Conservation (phyloP, 495 filamentous ascomycete species). For the Xylaria intraflava region DNA sequence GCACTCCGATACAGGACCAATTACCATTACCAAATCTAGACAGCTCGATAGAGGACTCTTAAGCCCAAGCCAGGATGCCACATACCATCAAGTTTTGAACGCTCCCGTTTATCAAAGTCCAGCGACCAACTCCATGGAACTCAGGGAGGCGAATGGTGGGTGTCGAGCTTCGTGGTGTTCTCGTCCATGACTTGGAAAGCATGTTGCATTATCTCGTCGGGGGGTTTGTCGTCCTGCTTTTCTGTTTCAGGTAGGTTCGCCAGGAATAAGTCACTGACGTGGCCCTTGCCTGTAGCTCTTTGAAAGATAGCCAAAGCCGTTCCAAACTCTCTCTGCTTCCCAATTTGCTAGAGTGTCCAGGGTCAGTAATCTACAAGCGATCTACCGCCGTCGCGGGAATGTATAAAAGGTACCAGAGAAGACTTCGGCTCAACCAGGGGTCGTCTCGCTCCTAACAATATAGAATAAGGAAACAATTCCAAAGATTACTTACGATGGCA, state of each 20-base stretch:
- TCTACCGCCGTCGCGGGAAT: neutral
- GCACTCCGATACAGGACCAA: too few relatives aligned
- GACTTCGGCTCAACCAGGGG: neutral
- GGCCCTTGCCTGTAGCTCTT: constrained; percentile 30
- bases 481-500: constrained; percentile 21
- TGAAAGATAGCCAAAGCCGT: constrained; percentile 38
- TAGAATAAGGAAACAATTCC: neutral
- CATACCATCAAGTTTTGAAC: neutral
- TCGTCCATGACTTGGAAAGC: constrained; percentile 37
- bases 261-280: constrained; percentile 33
- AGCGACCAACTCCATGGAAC: neutral
- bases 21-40: neutral
- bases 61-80: too few relatives aligned
- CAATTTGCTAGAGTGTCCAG: constrained; percentile 23
- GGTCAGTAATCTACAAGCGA: neutral
- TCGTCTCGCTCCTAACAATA: neutral
- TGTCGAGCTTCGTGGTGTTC: constrained; percentile 37
- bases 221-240: constrained; percentile 18
- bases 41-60: neutral
- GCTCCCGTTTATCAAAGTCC: neutral
- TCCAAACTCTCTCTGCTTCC: constrained; percentile 32
- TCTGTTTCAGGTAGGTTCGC: constrained; percentile 22
- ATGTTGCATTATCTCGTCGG: constrained; percentile 22
- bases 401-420: too few relatives aligned
- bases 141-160: constrained; percentile 17